phyloP scores from a whole-genome alignment of 2,329 filamentous ascomycete genomes.

The Xylaria multiplex region DNA sequence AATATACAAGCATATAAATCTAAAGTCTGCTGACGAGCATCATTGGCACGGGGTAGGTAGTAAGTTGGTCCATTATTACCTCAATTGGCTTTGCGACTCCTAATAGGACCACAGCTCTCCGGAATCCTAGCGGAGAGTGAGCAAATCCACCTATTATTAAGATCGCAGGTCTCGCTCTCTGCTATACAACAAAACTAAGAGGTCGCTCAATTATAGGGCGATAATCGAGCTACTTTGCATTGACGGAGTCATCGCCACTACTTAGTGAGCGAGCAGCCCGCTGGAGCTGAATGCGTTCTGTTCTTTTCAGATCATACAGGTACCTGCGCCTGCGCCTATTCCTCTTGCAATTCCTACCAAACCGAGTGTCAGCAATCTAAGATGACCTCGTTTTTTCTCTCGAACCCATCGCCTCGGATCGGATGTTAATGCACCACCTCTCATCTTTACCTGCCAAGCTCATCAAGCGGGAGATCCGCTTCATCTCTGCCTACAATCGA shows the following conservation, averaged over 20 bases:
- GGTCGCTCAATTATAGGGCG: neutral
- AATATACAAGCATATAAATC: neutral
- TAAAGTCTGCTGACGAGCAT: neutral
- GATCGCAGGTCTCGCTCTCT: neutral
- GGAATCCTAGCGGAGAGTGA: neutral
- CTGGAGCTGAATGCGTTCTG: constrained; percentile 22
- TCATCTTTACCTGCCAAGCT: constrained; percentile 70
- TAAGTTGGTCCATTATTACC: neutral
- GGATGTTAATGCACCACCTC: constrained; percentile 22
- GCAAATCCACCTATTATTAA: neutral
- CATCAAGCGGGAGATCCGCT: constrained; percentile 78
- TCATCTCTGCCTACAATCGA: constrained; percentile 82
- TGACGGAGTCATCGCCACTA: constrained; percentile 2
- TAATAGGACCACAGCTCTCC: neutral
- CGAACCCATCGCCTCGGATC: constrained; percentile 18
- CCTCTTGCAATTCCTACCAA: constrained; percentile 28
- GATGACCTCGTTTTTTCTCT: neutral
- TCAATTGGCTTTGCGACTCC: neutral
- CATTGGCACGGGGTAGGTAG: neutral
- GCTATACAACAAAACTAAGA: neutral
- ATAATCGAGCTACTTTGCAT: constrained; percentile 5
- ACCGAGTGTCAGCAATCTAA: constrained; percentile 22
- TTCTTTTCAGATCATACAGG: constrained; percentile 35
- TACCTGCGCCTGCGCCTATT: constrained; percentile 34
- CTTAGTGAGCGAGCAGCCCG: constrained; percentile 23